Evolutionary conservation across 371 early-diverging fungal species (phyloP).

Genomic region (Polyrhizophydium stewartii): DNA sequence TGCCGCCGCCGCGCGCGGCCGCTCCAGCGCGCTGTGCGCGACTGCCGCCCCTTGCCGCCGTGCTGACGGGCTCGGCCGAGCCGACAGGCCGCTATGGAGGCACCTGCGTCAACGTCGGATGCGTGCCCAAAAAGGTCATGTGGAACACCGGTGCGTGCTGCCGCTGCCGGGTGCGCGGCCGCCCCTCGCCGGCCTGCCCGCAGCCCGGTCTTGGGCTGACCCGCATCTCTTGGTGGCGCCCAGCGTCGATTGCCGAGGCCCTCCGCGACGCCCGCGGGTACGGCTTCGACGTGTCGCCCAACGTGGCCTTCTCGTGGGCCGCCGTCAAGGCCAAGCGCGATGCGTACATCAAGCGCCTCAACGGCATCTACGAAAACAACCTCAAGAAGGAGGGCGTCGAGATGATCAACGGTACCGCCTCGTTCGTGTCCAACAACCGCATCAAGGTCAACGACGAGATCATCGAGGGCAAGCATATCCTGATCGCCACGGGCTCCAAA

Average conservation of each 20-base stretch:
- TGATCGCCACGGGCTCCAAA: constrained; percentile 72
- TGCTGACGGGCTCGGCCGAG: not conserved
- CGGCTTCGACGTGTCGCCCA: constrained; percentile 66
- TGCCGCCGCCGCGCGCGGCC: not conserved
- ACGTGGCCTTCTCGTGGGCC: constrained; percentile 48
- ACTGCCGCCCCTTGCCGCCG: constrained; percentile 3
- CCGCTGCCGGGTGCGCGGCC: too few relatives aligned
- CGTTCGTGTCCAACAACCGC: constrained; percentile 70
- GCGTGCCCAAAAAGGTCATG: constrained; percentile 98
- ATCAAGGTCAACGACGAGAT: constrained; percentile 59
- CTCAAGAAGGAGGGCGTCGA: constrained; percentile 82
- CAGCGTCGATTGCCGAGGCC: constrained; percentile 81
- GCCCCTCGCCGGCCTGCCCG: too few relatives aligned
- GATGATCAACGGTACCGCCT: constrained; percentile 77
- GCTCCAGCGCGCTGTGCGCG: constrained; percentile 2
- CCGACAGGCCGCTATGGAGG: constrained; percentile 70
- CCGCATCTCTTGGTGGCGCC: not conserved
- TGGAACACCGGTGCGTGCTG: constrained; percentile 74
- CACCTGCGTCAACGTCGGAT: constrained; percentile 95
- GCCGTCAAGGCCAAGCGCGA: constrained; percentile 86
- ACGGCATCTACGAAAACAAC: constrained; percentile 92
- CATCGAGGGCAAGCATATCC: constrained; percentile 61
- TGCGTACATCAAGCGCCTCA: constrained; percentile 92
- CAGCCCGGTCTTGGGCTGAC: not conserved
- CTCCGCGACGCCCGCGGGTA: constrained; percentile 82